phyloP scores from a whole-genome alignment of 345 rosid genomes.

The Arabidopsis suecica region DNA sequence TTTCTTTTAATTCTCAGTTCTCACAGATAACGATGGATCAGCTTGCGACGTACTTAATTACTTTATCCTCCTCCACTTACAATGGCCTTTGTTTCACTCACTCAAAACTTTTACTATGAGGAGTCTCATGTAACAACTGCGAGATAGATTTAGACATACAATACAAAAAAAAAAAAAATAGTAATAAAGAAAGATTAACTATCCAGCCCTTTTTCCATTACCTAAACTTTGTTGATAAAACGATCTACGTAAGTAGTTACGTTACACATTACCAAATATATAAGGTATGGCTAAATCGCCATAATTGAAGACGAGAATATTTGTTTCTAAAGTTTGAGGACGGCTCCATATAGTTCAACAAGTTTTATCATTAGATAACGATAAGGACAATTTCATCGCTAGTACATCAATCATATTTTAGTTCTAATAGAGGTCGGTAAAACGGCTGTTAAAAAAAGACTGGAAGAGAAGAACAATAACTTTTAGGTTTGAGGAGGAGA shows the following conservation, averaged over 20 bases:
- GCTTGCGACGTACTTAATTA: neutral
- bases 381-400: neutral
- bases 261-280: too few relatives aligned
- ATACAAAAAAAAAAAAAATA: neutral
- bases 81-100: constrained; percentile 19
- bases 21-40: constrained; percentile 30
- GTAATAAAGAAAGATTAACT: neutral
- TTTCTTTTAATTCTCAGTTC: neutral
- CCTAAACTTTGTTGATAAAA: neutral
- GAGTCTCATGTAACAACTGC: constrained; percentile 3
- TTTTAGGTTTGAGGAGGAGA: neutral
- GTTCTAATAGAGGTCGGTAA: neutral
- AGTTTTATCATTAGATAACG: neutral
- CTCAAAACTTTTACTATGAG: neutral
- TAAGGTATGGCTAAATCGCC: neutral
- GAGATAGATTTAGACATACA: neutral
- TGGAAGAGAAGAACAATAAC: neutral
- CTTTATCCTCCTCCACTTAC: constrained; percentile 32
- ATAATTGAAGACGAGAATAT: neutral
- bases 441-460: neutral
- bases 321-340: neutral
- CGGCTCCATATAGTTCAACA: neutral
- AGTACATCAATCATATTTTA: neutral
- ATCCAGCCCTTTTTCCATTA: neutral
- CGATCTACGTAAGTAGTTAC: too few relatives aligned